phyloP scores from a whole-genome alignment of 2,329 filamentous ascomycete genomes.

The Microcyclospora tardicrescens region DNA sequence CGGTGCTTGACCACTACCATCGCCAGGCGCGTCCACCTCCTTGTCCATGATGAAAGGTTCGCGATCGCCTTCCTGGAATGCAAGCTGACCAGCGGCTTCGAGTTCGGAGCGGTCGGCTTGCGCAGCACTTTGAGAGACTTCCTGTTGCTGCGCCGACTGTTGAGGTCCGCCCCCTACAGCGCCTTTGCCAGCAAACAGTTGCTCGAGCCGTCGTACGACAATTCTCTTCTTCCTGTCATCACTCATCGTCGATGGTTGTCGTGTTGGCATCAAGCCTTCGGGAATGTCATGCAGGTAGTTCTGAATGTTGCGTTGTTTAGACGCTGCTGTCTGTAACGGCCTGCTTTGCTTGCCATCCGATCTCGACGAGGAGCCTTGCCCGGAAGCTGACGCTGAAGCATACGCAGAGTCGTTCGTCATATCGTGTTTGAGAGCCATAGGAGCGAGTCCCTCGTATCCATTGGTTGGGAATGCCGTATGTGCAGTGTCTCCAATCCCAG shows the following conservation, averaged over 20 bases:
- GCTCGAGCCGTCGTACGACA: conserved; percentile 63
- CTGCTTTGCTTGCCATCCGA: conserved; percentile 16
- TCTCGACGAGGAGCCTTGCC: conserved; percentile 29
- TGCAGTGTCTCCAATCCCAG: conserved; percentile 43
- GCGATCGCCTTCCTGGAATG: conserved; percentile 29
- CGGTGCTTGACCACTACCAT: too few species aligned
- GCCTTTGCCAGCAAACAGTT: conserved; percentile 64
- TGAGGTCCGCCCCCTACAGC: conserved; percentile 31
- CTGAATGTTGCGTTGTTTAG: conserved; percentile 48
- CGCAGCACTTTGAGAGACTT: conserved; percentile 43
- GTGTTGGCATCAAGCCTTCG: conserved; percentile 50
- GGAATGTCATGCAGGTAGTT: conserved; percentile 62
- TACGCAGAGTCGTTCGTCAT: conserved; percentile 41
- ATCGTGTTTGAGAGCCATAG: conserved; percentile 40
- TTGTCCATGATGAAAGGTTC: conserved; percentile 34
- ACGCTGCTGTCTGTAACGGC: conserved; percentile 11
- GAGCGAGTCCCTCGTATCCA: conserved; percentile 25
- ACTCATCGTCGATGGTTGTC: conserved; percentile 42
- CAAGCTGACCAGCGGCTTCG: conserved; percentile 27
- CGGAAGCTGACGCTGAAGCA: conserved; percentile 44
- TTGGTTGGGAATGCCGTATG: conserved; percentile 14
- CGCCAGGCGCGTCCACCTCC: conserved; percentile 7
- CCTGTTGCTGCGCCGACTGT: conserved; percentile 43
- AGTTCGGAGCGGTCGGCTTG: conserved; percentile 30
- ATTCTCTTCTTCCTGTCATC: conserved; percentile 65